Base-by-base conservation (phyloP, 116 monocot species). In the Dioscorea cayenensis region DNA sequence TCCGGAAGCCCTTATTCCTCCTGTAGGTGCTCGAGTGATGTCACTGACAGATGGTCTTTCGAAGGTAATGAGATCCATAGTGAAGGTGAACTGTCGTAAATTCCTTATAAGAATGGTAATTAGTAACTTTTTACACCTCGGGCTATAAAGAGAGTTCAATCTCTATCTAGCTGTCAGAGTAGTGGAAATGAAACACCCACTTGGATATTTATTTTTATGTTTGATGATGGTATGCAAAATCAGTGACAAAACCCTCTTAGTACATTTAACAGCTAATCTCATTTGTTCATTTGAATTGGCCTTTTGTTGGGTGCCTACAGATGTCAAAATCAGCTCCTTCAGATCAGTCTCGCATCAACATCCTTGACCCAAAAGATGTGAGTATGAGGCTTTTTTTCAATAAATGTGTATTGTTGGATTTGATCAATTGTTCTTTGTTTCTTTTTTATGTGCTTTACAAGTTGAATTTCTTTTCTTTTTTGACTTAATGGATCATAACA, bases 311-410 rank as follows among this genome's bases (percentile, higher is more conserved):
- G 79, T 36, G 22, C 52, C 63, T 72, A 27, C 70, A 97, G 96
- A 97, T 97, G 96, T 97, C 96, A 0, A 97, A 97, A 74, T 97
- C 96, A 66, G 80, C 90, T 75, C 84, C 92, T 76, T 97, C 96
- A 36, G 96, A 93, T 79, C 88, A 83, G 82, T 97, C 93, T 66
- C 92, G 90, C 18, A 97, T 97, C 63, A 97, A 97, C 79, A 84
- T 97, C 36, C 93, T 97, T 77, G 96, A 97, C 60, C 71, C 93
- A 68, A 97, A 92, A 86, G 96, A 97, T 90, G 96, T 93, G 72
- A 89, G 92, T 75, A 52, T n/a, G n/a, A 55, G 55, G 14, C 55
- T 55, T 8, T 3, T 55, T 55, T 55, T 16, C 7, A 14, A 55
- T 55, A 19, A 55, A 55, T 55, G 10, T 16, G n/a, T n/a, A 16